A percentile compares a stretch with the other conserved stretches of the same genome.
Conservation (phyloP, 768 basidiomycete genomes). For the Lentinus tigrinus region DNA sequence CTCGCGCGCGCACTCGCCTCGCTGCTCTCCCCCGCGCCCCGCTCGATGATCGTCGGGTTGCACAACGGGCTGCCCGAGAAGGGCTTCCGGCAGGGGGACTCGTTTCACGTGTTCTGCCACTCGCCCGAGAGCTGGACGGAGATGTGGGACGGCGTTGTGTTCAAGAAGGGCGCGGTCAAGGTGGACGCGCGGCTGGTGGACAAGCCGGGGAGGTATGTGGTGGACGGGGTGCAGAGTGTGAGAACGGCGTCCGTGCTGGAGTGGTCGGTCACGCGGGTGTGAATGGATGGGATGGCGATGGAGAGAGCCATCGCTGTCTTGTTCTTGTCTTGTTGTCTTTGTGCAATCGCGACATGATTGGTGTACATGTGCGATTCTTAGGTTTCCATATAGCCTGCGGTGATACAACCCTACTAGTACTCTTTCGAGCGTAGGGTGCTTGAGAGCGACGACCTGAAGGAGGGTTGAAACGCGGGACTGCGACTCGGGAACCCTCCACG, state of each 20-base stretch:
- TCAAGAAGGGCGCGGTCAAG: constrained; percentile 32
- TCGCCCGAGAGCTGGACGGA: constrained; percentile 34
- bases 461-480: too few relatives aligned
- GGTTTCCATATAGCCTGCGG: too few relatives aligned
- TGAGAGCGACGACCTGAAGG: too few relatives aligned
- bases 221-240: background rate
- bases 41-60: constrained; percentile 44
- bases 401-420: too few relatives aligned
- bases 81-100: constrained; percentile 16
- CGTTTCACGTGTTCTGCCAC: constrained; percentile 31
- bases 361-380: too few relatives aligned
- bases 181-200: constrained; percentile 21
- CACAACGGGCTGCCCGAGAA: constrained; percentile 35
- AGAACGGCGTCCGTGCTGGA: background rate
- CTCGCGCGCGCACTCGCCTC: constrained; percentile 40
- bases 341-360: too few relatives aligned
- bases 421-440: too few relatives aligned
- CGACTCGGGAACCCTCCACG: too few relatives aligned
- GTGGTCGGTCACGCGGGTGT: constrained; percentile 15
- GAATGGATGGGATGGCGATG: too few relatives aligned
- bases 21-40: constrained; percentile 38
- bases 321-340: too few relatives aligned
- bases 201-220: background rate
- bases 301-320: too few relatives aligned
- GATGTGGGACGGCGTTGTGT: constrained; percentile 38